phyloP scores from a whole-genome alignment of 2,329 filamentous ascomycete genomes.

The Neurospora sp. region DNA sequence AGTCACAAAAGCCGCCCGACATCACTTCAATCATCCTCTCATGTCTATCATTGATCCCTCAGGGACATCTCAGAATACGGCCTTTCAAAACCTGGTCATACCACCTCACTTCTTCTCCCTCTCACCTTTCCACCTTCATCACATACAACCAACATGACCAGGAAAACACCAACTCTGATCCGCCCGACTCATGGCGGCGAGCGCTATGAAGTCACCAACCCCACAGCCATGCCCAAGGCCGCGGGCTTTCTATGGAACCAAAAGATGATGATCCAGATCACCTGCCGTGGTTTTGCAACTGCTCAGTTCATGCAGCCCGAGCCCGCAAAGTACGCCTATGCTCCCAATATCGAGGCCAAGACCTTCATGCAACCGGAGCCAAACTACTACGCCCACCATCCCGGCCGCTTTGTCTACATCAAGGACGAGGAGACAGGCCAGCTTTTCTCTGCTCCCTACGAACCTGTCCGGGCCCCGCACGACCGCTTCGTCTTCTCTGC shows the following conservation, averaged over 20 bases:
- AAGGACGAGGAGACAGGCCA: slow-evolving; percentile 42
- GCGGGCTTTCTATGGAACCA: slow-evolving; percentile 50
- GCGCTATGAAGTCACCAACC: slow-evolving; percentile 44
- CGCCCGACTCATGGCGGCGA: slow-evolving; percentile 37
- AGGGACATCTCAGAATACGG: not conserved
- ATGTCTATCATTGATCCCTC: not conserved
- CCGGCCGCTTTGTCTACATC: slow-evolving; percentile 48
- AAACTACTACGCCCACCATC: slow-evolving; percentile 48
- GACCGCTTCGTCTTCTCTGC: slow-evolving; percentile 43
- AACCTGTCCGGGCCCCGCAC: slow-evolving; percentile 38
- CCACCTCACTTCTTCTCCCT: not conserved
- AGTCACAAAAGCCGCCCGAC: not conserved
- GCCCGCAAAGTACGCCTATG: slow-evolving; percentile 49
- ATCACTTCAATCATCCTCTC: not conserved
- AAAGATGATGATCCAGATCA: slow-evolving; percentile 51
- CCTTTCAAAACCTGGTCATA: not conserved
- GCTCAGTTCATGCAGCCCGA: slow-evolving; percentile 52
- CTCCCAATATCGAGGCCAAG: slow-evolving; percentile 46
- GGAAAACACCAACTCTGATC: slow-evolving; percentile 21
- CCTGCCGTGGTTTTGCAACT: slow-evolving; percentile 47
- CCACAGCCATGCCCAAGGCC: slow-evolving; percentile 46
- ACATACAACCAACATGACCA: slow-evolving; percentile 11
- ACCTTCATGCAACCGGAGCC: slow-evolving; percentile 53
- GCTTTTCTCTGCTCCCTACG: slow-evolving; percentile 45
- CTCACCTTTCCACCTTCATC: not conserved